phyloP scores from a whole-genome alignment of 73 alveolate species.

The Paramecium sonneborni region DNA sequence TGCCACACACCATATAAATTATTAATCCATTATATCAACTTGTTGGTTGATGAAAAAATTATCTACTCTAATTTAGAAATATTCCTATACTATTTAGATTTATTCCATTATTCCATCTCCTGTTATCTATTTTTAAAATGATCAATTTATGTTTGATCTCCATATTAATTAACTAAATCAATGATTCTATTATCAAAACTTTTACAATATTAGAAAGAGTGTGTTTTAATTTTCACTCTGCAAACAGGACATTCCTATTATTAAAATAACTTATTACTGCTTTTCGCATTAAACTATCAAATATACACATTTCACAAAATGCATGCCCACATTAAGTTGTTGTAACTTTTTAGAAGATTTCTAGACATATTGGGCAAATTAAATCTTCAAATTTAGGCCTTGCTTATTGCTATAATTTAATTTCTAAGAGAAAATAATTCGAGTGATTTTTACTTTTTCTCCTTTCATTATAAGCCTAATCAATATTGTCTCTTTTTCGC shows the following conservation, averaged over 20 bases:
- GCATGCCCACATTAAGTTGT: conserved; percentile 80
- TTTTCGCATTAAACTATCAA: conserved; percentile 68
- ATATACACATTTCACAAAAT: conserved; percentile 76
- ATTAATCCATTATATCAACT: conserved; percentile 79
- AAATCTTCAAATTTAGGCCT: conserved; percentile 13
- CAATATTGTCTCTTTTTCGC: background rate
- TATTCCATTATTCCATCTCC: conserved; percentile 56
- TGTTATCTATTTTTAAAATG: conserved; percentile 32
- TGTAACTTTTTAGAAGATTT: conserved; percentile 57
- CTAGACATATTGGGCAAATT: conserved; percentile 75
- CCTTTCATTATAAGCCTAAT: background rate
- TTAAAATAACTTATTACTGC: conserved; percentile 19
- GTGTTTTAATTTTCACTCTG: conserved; percentile 55
- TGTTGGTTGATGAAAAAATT: conserved; percentile 20
- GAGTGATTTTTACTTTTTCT: background rate
- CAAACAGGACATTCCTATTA: conserved; percentile 72
- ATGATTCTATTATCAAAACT: conserved; percentile 63
- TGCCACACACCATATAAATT: conserved; percentile 80
- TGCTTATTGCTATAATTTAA: background rate
- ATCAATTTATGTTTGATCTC: conserved; percentile 6
- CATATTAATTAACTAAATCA: background rate
- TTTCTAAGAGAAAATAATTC: conserved; percentile 39
- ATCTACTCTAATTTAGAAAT: conserved; percentile 27
- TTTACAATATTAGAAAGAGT: conserved; percentile 44
- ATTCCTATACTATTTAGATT: conserved; percentile 56